Evolutionary conservation across 345 rosid species (phyloP).

Genomic region (Kandelia obovata): DNA sequence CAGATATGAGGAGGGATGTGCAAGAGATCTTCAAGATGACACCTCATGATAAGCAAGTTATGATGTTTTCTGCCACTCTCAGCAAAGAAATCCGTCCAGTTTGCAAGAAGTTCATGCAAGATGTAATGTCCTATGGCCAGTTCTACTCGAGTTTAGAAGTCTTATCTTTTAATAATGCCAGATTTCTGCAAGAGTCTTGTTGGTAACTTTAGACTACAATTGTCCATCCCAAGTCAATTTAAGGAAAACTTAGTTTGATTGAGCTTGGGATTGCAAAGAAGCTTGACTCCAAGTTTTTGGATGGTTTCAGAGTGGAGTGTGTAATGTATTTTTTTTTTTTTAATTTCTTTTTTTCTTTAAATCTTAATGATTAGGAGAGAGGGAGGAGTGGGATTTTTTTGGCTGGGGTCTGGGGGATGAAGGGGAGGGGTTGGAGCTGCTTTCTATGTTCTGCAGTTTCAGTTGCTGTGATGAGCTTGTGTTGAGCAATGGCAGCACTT

Average conservation of each 20-base stretch:
- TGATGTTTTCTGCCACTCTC: slow-evolving; percentile 99
- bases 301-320: neutral
- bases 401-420: neutral
- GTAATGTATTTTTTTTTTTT: neutral
- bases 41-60: slow-evolving; percentile 98
- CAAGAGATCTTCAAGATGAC: slow-evolving; percentile 99
- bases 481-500: slow-evolving; percentile 20
- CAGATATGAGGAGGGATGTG: slow-evolving; percentile 97
- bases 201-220: slow-evolving; percentile 17
- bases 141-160: slow-evolving; percentile 56
- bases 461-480: neutral
- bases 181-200: slow-evolving; percentile 34
- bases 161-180: slow-evolving; percentile 38
- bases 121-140: slow-evolving; percentile 82
- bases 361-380: neutral
- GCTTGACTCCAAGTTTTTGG: neutral
- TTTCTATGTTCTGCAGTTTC: neutral
- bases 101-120: slow-evolving; percentile 99
- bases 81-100: slow-evolving; percentile 99
- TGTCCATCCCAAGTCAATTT: slow-evolving; percentile 13
- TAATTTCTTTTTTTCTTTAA: neutral
- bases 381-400: neutral
- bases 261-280: slow-evolving; percentile 8
- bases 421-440: neutral
- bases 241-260: slow-evolving; percentile 15